phyloP scores from a whole-genome alignment of 345 rosid species.

The Gossypium australe region DNA sequence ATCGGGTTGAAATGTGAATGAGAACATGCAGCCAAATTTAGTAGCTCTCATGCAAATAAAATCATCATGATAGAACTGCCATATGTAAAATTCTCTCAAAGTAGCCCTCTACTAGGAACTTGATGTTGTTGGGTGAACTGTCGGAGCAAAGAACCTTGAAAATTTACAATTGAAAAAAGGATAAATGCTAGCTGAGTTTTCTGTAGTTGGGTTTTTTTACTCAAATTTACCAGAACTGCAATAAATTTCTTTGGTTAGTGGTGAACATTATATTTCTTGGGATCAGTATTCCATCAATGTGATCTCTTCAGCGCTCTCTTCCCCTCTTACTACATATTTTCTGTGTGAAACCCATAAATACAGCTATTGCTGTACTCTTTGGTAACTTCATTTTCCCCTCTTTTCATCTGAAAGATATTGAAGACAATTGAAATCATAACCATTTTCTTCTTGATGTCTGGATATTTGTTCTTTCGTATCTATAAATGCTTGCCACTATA shows the following conservation, averaged over 20 bases:
- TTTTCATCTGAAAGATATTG: neutral
- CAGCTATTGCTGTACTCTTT: neutral
- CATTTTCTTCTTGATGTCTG: neutral
- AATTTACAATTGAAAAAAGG: neutral
- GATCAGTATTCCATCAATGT: neutral
- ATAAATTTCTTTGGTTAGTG: neutral
- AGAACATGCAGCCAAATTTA: neutral
- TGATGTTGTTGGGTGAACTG: neutral
- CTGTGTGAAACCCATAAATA: neutral
- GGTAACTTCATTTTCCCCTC: neutral
- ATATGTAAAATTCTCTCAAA: neutral
- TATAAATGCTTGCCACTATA: neutral
- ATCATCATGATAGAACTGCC: neutral
- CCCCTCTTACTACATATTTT: neutral
- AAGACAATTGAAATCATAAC: neutral
- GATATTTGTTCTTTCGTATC: neutral
- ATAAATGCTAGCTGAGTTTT: too few species aligned
- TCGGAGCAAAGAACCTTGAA: neutral
- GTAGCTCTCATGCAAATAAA: neutral
- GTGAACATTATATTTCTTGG: neutral
- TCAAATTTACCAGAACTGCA: too few species aligned
- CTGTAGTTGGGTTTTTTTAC: too few species aligned
- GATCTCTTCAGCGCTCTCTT: neutral
- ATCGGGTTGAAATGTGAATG: neutral
- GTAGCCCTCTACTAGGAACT: neutral